Base-by-base conservation (phyloP, 192 early-diverging fungal genomes). In the Coemansia sp. region DNA sequence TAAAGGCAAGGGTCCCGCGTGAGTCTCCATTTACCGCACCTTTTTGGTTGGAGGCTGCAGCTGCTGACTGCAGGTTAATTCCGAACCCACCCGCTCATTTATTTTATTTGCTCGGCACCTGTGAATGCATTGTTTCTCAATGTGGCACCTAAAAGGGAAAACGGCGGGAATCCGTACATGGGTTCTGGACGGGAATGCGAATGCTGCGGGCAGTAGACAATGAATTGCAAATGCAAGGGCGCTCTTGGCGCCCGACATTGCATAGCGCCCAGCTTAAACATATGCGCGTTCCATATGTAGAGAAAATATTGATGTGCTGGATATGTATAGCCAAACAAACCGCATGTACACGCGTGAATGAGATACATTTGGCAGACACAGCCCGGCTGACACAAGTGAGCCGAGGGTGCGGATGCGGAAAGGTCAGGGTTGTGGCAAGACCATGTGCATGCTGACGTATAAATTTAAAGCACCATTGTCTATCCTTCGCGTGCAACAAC, bases 11-110 rank as follows among this genome's bases (percentile, higher is more conserved):
- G 47, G 47, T 48, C 47, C 47, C 47, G 47, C 47, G 47, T 48
- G 47, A 48, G 47, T 48, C 47, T 48, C 47, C 47, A 48, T 48
- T 48, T 48, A 48, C 47, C 47, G 47, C 42, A 17, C 12, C n/a
- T 48, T 20, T 48, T 48, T 48, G 17, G 15, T 48, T 48, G 12
- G 47, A 8, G 47, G 18, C 47, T 48, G 47, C 47, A 48, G 47
- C 47, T 48, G 47, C n/a, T 48, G 47, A 48, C 47, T 48, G 47
- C 12, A 48, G 18, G 7, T 48, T 48, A 48, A 48, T 48, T 48
- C 47, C 47, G 47, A 21, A 20, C 47, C 47, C 47, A 48, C 47
- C 47, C 42, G 42, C 47, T 48, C 47, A n/a, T n/a, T 44, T 48
- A 17, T 48, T 48, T 48, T 17, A 8, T 12, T 46, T 17, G 47